phyloP scores from a whole-genome alignment of 352 stramenopile species.

The Phytophthora megakarya region DNA sequence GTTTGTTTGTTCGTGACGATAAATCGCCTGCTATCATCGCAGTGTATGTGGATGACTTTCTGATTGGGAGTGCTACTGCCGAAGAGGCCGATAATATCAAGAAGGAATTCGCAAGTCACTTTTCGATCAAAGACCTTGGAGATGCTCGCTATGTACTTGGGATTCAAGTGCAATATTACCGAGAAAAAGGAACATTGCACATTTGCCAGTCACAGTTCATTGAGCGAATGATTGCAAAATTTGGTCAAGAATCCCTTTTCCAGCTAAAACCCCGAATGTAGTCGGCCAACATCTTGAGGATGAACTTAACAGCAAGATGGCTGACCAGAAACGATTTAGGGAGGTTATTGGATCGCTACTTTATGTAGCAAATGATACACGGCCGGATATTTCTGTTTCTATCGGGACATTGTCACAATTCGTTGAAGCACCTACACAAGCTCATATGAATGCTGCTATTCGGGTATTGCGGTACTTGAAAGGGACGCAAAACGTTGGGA shows the following conservation, averaged over 20 bases:
- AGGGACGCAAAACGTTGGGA: neutral
- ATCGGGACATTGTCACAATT: slow-evolving; percentile 11
- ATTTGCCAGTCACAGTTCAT: slow-evolving; percentile 18
- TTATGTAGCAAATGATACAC: slow-evolving; percentile 31
- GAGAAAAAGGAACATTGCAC: slow-evolving; percentile 2
- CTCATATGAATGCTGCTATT: slow-evolving; percentile 19
- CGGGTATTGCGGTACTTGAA: slow-evolving; percentile 22
- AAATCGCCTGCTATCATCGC: slow-evolving; percentile 1
- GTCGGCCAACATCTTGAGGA: slow-evolving; percentile 5
- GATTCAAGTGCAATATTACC: slow-evolving; percentile 18
- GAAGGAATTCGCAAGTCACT: neutral
- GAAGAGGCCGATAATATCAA: neutral
- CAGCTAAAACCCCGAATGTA: slow-evolving; percentile 1
- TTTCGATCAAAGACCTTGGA: slow-evolving; percentile 24
- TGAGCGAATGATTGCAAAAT: slow-evolving; percentile 2
- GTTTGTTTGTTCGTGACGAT: neutral
- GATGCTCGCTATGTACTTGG: slow-evolving; percentile 5
- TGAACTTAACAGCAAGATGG: too few species aligned
- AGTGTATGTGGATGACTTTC: slow-evolving; percentile 14
- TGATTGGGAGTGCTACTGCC: neutral
- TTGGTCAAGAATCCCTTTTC: neutral
- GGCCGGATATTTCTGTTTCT: slow-evolving; percentile 18
- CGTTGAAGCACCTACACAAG: slow-evolving; percentile 16
- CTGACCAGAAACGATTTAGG: slow-evolving; percentile 1
- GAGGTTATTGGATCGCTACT: slow-evolving; percentile 20